A percentile compares a stretch with the other conserved stretches of the same genome.
These are phyloP conservation scores for Phytophthora hybrid DNA, from an alignment of 352 stramenopile genomes.

Conservation along the genomic window DNA sequence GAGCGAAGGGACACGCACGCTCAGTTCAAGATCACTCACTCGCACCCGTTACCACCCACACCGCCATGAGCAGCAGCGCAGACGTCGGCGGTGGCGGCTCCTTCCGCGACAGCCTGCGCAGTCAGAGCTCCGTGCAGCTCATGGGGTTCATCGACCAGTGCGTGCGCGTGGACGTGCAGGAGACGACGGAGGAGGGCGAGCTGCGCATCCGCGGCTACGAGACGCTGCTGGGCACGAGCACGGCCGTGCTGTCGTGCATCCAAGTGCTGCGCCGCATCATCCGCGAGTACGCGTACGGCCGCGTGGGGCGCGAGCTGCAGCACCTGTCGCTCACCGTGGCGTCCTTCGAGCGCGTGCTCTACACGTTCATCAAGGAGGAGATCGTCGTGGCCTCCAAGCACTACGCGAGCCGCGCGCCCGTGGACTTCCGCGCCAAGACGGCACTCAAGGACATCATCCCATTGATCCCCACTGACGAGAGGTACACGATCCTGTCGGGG, in stretches of 20 bases:
- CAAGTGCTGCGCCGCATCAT: slow-evolving; percentile 88
- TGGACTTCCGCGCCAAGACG: slow-evolving; percentile 84
- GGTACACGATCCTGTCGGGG: slow-evolving; percentile 84
- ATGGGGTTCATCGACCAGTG: slow-evolving; percentile 83
- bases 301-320: slow-evolving; percentile 85
- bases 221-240: slow-evolving; percentile 74
- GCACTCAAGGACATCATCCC: slow-evolving; percentile 91
- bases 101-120: slow-evolving; percentile 52
- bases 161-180: slow-evolving; percentile 47
- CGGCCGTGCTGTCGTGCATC: slow-evolving; percentile 79
- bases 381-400: slow-evolving; percentile 84
- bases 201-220: slow-evolving; percentile 80
- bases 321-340: slow-evolving; percentile 88
- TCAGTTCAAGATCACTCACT: no score
- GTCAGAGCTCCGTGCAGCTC: slow-evolving; percentile 86
- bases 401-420: slow-evolving; percentile 53
- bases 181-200: slow-evolving; percentile 72
- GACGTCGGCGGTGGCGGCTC: slow-evolving; percentile 11
- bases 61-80: background rate
- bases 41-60: no score
- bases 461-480: slow-evolving; percentile 82
- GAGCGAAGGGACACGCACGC: no score
- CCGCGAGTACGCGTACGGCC: slow-evolving; percentile 82
- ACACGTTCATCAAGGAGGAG: slow-evolving; percentile 91
- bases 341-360: slow-evolving; percentile 85